Evolutionary conservation across 2,329 filamentous ascomycete genomes (phyloP).

Genomic region (Curvularia sp.): DNA sequence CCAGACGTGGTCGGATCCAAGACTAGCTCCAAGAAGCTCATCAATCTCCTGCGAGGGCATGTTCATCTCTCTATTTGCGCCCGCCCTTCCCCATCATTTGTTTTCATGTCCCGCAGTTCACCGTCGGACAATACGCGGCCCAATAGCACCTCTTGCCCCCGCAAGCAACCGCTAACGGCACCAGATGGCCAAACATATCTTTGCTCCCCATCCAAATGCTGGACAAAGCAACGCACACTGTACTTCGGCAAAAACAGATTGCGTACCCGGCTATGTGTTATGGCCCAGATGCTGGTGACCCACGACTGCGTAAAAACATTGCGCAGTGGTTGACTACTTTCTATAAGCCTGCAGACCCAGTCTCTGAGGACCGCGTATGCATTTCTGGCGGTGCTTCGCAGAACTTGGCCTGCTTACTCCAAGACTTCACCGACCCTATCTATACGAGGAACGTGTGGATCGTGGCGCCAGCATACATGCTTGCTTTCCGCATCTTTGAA

Average conservation of each 20-base stretch:
- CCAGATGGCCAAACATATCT: constrained; percentile 69
- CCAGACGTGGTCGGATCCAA: constrained; percentile 42
- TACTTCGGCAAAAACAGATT: constrained; percentile 66
- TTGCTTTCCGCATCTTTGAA: constrained; percentile 85
- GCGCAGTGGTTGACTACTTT: constrained; percentile 73
- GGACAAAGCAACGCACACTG: constrained; percentile 64
- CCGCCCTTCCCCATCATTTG: constrained; percentile 1
- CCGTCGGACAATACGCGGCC: constrained; percentile 23
- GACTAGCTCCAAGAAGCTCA: constrained; percentile 42
- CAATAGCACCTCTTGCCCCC: constrained; percentile 13
- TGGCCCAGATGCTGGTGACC: constrained; percentile 73
- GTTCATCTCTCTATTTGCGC: constrained; percentile 19
- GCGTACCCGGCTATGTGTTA: constrained; percentile 75
- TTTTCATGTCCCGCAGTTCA: constrained; percentile 16
- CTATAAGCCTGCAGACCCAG: constrained; percentile 59
- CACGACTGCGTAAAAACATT: constrained; percentile 66
- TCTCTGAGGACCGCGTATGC: constrained; percentile 69
- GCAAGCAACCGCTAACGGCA: constrained; percentile 26
- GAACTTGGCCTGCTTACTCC: constrained; percentile 77
- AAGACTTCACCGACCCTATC: constrained; percentile 79
- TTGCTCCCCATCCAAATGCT: constrained; percentile 72
- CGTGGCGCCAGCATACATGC: constrained; percentile 80
- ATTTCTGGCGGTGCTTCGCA: constrained; percentile 88
- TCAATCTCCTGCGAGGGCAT: constrained; percentile 48
- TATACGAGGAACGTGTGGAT: constrained; percentile 81